phyloP scores from a whole-genome alignment of 1,139 yeast genomes.

The Suhomyces atakaporum region DNA sequence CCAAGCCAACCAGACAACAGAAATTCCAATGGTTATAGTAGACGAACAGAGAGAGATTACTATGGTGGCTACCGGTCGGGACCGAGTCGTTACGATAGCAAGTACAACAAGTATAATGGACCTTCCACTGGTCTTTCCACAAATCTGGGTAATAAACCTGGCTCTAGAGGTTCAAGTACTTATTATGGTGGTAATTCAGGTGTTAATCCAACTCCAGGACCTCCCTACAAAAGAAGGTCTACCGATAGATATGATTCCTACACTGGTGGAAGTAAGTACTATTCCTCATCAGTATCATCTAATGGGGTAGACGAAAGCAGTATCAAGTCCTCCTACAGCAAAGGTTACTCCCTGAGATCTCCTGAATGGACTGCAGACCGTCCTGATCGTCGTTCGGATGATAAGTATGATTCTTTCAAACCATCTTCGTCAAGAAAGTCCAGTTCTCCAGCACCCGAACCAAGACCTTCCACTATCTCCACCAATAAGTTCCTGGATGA shows the following conservation, averaged over 20 bases:
- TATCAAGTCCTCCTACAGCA: conserved; percentile 9
- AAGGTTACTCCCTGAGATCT: conserved; percentile 8
- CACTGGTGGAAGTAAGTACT: conserved; percentile 12
- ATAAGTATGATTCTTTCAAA: conserved; percentile 8
- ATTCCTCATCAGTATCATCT: conserved; percentile 12
- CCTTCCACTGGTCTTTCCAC: conserved; percentile 5
- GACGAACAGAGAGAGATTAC: conserved; percentile 18
- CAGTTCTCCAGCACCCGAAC: background rate
- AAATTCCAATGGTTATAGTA: conserved; percentile 8
- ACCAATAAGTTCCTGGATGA: conserved; percentile 13
- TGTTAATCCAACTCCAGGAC: conserved; percentile 1
- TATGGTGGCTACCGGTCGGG: conserved; percentile 18
- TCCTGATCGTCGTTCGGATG: conserved; percentile 3
- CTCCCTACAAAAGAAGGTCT: conserved; percentile 13
- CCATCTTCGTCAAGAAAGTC: conserved; percentile 1
- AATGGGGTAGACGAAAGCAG: conserved; percentile 13
- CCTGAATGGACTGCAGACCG: conserved; percentile 9
- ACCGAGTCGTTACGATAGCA: conserved; percentile 15
- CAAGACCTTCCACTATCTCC: conserved; percentile 5
- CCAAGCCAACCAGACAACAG: conserved; percentile 5
- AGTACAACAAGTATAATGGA: conserved; percentile 17
- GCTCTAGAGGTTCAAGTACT: conserved; percentile 9
- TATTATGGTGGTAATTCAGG: conserved; percentile 13
- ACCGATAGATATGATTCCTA: conserved; percentile 18
- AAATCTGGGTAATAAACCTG: conserved; percentile 3